Percentiles rank a stretch among this genome's conserved stretches.
Evolutionary conservation across 306 rosid genomes (phyloP).

Genomic region (Trichosanthes truncata): DNA sequence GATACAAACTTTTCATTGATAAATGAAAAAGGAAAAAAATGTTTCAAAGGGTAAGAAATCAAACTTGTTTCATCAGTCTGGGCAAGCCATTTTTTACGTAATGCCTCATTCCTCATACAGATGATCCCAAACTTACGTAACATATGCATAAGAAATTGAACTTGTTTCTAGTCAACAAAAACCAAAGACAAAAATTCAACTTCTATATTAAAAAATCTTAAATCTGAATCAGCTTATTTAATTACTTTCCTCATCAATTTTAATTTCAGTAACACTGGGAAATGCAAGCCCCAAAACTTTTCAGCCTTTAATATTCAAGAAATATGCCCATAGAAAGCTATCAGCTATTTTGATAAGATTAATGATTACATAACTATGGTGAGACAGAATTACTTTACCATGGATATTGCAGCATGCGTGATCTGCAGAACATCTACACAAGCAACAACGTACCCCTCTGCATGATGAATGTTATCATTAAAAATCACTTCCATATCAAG

Average conservation of each 20-base stretch:
- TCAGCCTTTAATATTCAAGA: not conserved
- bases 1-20: too few relatives aligned
- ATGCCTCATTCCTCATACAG: not conserved
- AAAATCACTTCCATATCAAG: not conserved
- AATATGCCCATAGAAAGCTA: not conserved
- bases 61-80: too few relatives aligned
- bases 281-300: not conserved
- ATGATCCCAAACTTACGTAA: not conserved
- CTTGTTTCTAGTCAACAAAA: not conserved
- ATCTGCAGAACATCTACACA: slow-evolving; percentile 92
- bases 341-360: not conserved
- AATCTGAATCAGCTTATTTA: not conserved
- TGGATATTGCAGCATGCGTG: slow-evolving; percentile 80
- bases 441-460: slow-evolving; percentile 70
- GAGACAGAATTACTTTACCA: slow-evolving; percentile 39
- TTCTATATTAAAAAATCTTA: not conserved
- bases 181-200: not conserved
- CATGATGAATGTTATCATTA: slow-evolving; percentile 13
- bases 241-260: not conserved
- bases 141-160: not conserved
- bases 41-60: too few relatives aligned
- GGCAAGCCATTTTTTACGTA: too few relatives aligned
- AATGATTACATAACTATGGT: not conserved
- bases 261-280: not conserved
- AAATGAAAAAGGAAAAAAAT: too few relatives aligned